Base-by-base conservation (phyloP, 495 filamentous ascomycete species). In the Polyplosphaeria fusca region DNA sequence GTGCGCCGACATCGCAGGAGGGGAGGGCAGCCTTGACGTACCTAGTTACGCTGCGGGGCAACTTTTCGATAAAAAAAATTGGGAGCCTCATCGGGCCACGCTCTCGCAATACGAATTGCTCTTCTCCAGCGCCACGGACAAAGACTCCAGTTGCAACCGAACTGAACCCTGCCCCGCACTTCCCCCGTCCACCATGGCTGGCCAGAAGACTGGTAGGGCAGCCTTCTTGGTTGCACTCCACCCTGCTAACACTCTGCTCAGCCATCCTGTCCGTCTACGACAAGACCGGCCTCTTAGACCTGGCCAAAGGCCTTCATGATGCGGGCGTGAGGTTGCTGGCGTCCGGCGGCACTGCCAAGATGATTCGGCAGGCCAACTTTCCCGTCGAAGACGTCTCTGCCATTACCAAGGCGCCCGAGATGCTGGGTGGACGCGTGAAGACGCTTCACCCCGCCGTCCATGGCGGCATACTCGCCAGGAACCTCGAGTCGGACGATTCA, bases 331-430 rank as follows among this genome's bases (percentile, higher is more conserved):
- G 92, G 58, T 82, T 98, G 65, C 78, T 98, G 38, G 93, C 91
- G 40, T 95, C 91, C 30, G 93, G 93, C 44, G 93, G 93, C 65
- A 96, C 93, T 9, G 84, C 93, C 47, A 91, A 81, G 73, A 84
- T 96, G 84, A 95, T 98, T 61, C 83, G 93, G 67, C 91, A 96
- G 72, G 92, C 91, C 67, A 89, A 89, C 38, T 91, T 98, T 72
- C 83, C 84, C 27, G 91, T 98, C 59, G 89, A 96, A 85, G 93
- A 98, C 75, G 87, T 98, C 61, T 95, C 90, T 54, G 88, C 88
- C 68, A 96, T 98, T 73, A 98, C 93, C 27, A 88, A 96, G 69
- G 89, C 92, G n/a, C 93, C 94, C 28, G 94, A 97, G 78, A 96
- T 98, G 86, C 85, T 98, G 26, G 84, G 86, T 59, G 93, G 94